A percentile compares a stretch with the other conserved stretches of the same genome.
Evolutionary conservation across 164 flowering plant species (phyloP).

Genomic region (Dillenia turbinata): DNA sequence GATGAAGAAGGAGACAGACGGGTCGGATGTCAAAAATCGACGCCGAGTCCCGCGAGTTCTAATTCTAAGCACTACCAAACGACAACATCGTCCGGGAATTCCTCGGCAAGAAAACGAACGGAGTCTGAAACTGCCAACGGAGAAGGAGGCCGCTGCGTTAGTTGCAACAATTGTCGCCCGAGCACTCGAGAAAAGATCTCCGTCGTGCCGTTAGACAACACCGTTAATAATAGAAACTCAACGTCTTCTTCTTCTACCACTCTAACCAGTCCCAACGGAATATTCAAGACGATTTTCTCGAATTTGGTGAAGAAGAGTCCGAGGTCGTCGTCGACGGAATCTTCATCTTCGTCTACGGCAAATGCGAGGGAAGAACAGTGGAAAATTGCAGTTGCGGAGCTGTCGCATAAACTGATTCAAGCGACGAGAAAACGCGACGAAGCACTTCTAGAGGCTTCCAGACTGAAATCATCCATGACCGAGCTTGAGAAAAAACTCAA

Average conservation of each 20-base stretch:
- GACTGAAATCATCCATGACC: conserved; percentile 69
- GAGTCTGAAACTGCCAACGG: conserved; percentile 9
- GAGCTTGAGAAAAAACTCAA: conserved; percentile 87
- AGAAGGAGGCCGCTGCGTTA: conserved; percentile 35
- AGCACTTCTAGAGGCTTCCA: conserved; percentile 72
- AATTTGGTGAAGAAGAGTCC: conserved; percentile 60
- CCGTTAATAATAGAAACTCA: conserved; percentile 11
- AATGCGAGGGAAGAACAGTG: conserved; percentile 60
- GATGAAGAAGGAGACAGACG: conserved; percentile 11
- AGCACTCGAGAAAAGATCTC: conserved; percentile 67
- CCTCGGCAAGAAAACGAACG: conserved; percentile 16
- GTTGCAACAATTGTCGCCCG: conserved; percentile 90
- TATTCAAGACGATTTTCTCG: conserved; percentile 54
- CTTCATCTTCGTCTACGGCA: conserved; percentile 8
- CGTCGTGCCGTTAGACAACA: conserved; percentile 57
- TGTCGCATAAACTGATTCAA: conserved; percentile 73
- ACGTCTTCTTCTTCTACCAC: conserved; percentile 14
- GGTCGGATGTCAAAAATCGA: conserved; percentile 7
- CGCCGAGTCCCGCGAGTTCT: conserved; percentile 4
- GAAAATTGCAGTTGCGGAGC: conserved; percentile 63
- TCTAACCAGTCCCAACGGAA: conserved; percentile 45
- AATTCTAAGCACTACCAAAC: conserved; percentile 45
- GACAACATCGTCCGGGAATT: conserved; percentile 33
- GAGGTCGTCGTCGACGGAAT: conserved; percentile 12
- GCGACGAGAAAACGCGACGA: conserved; percentile 75